phyloP scores from a whole-genome alignment of 441 rosid species.

The Eruca vesicaria region DNA sequence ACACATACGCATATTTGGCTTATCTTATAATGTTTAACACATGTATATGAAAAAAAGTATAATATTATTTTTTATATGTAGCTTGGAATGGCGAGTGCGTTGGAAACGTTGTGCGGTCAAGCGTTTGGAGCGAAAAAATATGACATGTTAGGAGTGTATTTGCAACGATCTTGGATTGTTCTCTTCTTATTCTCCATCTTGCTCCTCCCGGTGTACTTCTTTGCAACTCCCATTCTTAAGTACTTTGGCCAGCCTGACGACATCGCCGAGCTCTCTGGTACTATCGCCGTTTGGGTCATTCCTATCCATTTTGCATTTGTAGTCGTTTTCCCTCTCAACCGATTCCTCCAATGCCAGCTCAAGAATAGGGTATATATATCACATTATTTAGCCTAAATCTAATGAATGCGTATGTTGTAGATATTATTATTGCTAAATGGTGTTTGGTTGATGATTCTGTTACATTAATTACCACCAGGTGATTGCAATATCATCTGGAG shows the following conservation, averaged over 20 bases:
- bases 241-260: conserved; percentile 66
- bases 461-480: neutral
- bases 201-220: conserved; percentile 59
- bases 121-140: conserved; percentile 73
- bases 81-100: conserved; percentile 86
- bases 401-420: neutral
- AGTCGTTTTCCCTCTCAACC: conserved; percentile 61
- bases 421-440: neutral
- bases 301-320: conserved; percentile 77
- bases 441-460: neutral
- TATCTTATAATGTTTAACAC: neutral
- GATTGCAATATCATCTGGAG: neutral
- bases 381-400: neutral
- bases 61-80: conserved; percentile 16
- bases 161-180: conserved; percentile 82
- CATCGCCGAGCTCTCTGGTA: conserved; percentile 64
- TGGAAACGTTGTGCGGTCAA: conserved; percentile 83
- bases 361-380: conserved; percentile 32
- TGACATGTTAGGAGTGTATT: conserved; percentile 65
- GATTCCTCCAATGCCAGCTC: conserved; percentile 68
- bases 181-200: conserved; percentile 56
- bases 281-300: conserved; percentile 55
- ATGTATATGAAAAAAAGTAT: too few species aligned
- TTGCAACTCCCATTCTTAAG: conserved; percentile 61
- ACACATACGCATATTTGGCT: neutral